Base-by-base conservation (phyloP, 2,329 filamentous ascomycete genomes). In the Podosphaera fusca region DNA sequence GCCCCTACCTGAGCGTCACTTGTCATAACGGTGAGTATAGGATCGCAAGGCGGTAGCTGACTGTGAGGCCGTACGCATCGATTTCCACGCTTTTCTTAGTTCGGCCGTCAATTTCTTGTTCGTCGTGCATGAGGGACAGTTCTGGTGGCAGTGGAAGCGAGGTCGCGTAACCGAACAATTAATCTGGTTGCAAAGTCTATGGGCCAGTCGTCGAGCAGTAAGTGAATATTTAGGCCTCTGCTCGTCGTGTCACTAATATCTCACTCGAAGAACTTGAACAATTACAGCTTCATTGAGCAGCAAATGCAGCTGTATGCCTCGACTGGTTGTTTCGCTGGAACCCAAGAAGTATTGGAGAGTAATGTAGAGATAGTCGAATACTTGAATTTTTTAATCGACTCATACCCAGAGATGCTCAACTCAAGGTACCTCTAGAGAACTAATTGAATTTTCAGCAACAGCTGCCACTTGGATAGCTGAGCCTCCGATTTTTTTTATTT, bases 301-400 rank as follows among this genome's bases (percentile, higher is more conserved):
- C 64, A 67, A 47, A 59, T 67, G 57, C 57, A 31, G 21, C 55
- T 66, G 30, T 67, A 66, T 61, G 53, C 42, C 30, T 50, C 56
- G 7, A 64, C 63, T 12, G 57, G 59, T 2, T 68, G 66, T 59
- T 67, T 67, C 59, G 59, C 58, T 14, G 63, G 63, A 51, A 64
- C 60, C 45, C 58, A 65, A 29, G 66, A 67, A 59, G 65, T 68
- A 29, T 40, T 68, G 53, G 63, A 62, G 53, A 60, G 63, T 35
- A 64, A 63, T 56, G 64, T 68, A 7, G 66, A 68, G 61, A 59
- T 68, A 21, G 66, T 68, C 56, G 66, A 68, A 59, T 67, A 63
- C 55, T 47, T 68, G 59, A 68, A 68, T 61, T 65, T 67, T 57
- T 60, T 68, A 55, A 61, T 67, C 46, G 66, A 67, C 61, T 51